Evolutionary conservation across 768 basidiomycete genomes (phyloP).

Genomic region (Collybia mongolica): DNA sequence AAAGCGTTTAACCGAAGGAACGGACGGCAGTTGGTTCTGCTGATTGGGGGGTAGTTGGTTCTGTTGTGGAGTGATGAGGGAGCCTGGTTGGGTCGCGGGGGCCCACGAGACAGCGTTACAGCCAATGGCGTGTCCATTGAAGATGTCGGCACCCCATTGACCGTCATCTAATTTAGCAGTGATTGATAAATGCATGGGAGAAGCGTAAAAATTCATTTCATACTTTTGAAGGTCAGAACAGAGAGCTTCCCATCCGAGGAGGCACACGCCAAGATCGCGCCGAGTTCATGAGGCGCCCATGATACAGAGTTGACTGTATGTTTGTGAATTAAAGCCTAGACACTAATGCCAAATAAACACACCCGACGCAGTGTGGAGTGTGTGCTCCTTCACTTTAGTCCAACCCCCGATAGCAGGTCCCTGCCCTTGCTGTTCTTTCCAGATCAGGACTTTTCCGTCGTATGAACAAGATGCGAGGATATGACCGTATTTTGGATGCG

Average conservation of each 20-base stretch:
- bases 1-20: conserved; percentile 82
- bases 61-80: conserved; percentile 72
- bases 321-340: not conserved
- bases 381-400: conserved; percentile 96
- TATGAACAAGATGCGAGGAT: conserved; percentile 99
- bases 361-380: conserved; percentile 93
- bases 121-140: conserved; percentile 93
- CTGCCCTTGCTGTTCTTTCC: conserved; percentile 84
- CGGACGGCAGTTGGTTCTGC: conserved; percentile 32
- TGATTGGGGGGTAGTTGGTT: conserved; percentile 45
- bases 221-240: conserved; percentile 95
- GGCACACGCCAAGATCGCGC: conserved; percentile 94
- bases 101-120: conserved; percentile 99
- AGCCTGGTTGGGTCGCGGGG: conserved; percentile 84
- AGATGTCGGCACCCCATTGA: conserved; percentile 93
- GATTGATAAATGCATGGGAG: not conserved
- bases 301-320: conserved; percentile 89
- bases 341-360: conserved; percentile 18
- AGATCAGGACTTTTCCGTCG: conserved; percentile 96
- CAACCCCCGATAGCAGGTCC: conserved; percentile 63
- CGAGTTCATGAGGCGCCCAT: conserved; percentile 99
- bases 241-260: conserved; percentile 97
- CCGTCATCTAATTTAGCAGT: conserved; percentile 71
- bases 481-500: conserved; percentile 94
- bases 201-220: conserved; percentile 19